These are phyloP conservation scores for Phialophora tarda DNA, from an alignment of 2,329 filamentous ascomycete genomes.

Conservation along the genomic window DNA sequence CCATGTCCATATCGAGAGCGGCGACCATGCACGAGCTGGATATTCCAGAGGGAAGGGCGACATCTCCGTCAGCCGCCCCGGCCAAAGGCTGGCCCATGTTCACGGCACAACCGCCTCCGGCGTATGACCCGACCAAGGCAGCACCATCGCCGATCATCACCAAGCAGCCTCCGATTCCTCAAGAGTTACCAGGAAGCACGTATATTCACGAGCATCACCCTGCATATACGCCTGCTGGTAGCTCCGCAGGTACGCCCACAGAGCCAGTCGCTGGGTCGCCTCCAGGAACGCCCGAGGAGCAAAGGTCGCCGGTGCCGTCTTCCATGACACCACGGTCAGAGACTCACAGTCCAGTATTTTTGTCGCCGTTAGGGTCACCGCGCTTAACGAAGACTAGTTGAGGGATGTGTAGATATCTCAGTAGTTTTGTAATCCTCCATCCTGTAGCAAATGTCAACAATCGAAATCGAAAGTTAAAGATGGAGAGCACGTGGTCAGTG, in stretches of 20 bases:
- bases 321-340: conserved; percentile 28
- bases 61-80: conserved; percentile 19
- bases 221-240: conserved; percentile 27
- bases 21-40: conserved; percentile 36
- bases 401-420: not conserved
- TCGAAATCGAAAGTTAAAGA: not conserved
- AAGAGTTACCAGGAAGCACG: conserved; percentile 40
- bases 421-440: not conserved
- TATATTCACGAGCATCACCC: conserved; percentile 41
- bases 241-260: conserved; percentile 16
- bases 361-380: conserved; percentile 35
- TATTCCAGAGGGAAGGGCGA: conserved; percentile 27
- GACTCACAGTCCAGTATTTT: conserved; percentile 31
- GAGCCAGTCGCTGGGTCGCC: conserved; percentile 39
- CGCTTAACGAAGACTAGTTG: conserved; percentile 18
- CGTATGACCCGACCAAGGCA: conserved; percentile 30
- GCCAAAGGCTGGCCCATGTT: conserved; percentile 29
- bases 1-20: conserved; percentile 23
- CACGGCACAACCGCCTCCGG: conserved; percentile 35
- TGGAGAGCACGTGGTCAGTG: not conserved
- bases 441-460: not conserved
- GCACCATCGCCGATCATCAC: not conserved
- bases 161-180: conserved; percentile 20
- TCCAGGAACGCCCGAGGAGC: conserved; percentile 41
- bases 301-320: conserved; percentile 33